Conservation (phyloP, 768 basidiomycete species). For the Phylloporus sp. region DNA sequence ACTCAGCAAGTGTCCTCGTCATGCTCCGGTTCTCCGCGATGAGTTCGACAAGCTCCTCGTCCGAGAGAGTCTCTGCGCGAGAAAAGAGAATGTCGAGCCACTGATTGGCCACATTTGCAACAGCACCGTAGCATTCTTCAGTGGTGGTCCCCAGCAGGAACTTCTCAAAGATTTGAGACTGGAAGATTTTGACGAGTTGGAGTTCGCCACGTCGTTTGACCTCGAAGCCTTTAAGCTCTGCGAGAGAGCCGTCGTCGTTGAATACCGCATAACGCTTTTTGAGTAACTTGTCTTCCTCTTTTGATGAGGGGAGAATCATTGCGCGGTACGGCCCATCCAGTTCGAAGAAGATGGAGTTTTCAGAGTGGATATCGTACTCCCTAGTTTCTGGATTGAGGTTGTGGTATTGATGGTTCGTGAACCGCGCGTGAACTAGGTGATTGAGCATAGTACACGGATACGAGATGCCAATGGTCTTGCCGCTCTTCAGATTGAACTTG, state of each 20-base stretch:
- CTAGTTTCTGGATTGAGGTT: constrained; percentile 83
- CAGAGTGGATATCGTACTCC: constrained; percentile 80
- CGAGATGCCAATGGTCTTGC: constrained; percentile 85
- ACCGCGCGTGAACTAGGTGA: constrained; percentile 90
- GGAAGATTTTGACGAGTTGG: constrained; percentile 99
- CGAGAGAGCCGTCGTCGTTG: constrained; percentile 95
- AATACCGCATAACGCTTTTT: constrained; percentile 99
- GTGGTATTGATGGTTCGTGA: constrained; percentile 98
- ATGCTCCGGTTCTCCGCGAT: constrained; percentile 99
- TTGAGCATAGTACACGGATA: constrained; percentile 99
- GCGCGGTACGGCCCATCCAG: constrained; percentile 97
- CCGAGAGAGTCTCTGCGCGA: constrained; percentile 76
- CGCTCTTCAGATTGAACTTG: constrained; percentile 84
- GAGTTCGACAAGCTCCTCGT: constrained; percentile 94
- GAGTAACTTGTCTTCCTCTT: constrained; percentile 96
- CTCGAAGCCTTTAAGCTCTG: constrained; percentile 98
- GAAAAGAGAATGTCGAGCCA: constrained; percentile 96
- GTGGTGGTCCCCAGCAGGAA: constrained; percentile 92
- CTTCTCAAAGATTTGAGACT: constrained; percentile 96
- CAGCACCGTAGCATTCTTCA: constrained; percentile 92
- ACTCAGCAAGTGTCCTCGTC: constrained; percentile 95
- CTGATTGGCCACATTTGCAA: constrained; percentile 90
- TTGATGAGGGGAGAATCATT: constrained; percentile 98
- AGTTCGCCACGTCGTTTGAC: constrained; percentile 97
- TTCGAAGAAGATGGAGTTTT: constrained; percentile 99